Evolutionary conservation across 1,284 basidiomycete genomes (phyloP).

Genomic region (Cryptococcus floricola): DNA sequence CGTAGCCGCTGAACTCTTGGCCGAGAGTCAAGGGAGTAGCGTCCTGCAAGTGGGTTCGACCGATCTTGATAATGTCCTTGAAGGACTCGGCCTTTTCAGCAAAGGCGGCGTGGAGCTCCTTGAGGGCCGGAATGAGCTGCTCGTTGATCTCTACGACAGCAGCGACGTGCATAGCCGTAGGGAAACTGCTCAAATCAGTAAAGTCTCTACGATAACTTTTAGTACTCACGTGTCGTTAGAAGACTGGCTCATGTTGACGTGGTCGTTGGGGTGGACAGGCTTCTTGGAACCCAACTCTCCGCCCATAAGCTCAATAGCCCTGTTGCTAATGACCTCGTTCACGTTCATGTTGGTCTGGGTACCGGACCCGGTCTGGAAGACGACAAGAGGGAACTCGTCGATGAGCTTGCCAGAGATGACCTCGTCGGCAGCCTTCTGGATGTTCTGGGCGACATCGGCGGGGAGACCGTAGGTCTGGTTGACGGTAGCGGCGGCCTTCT

Average conservation of each 20-base stretch:
- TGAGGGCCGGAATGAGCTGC: constrained; percentile 79
- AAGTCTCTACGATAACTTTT: not conserved
- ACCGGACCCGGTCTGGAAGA: constrained; percentile 96
- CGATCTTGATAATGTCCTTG: constrained; percentile 95
- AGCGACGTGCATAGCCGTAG: constrained; percentile 98
- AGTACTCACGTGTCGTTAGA: constrained; percentile 86
- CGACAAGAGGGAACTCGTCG: constrained; percentile 96
- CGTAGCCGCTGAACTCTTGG: constrained; percentile 98
- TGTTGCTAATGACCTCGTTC: constrained; percentile 99
- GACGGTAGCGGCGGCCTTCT: constrained; percentile 93
- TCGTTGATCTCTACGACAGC: constrained; percentile 84
- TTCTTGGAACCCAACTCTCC: constrained; percentile 94
- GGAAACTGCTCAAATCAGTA: constrained; percentile 64
- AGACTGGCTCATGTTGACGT: constrained; percentile 99
- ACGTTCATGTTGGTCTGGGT: constrained; percentile 99
- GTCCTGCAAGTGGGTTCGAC: constrained; percentile 96
- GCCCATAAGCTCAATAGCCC: constrained; percentile 95
- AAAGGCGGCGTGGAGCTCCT: constrained; percentile 76
- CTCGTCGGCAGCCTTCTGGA: constrained; percentile 94
- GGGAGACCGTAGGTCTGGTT: constrained; percentile 87
- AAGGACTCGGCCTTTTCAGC: constrained; percentile 77
- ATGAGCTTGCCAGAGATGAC: constrained; percentile 93
- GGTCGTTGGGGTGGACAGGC: constrained; percentile 98
- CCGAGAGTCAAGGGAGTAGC: constrained; percentile 96
- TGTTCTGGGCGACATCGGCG: constrained; percentile 80